These are phyloP conservation scores for Ceratocystiopsis sp. DNA, from an alignment of 2,329 filamentous ascomycete species.

Conservation along the genomic window DNA sequence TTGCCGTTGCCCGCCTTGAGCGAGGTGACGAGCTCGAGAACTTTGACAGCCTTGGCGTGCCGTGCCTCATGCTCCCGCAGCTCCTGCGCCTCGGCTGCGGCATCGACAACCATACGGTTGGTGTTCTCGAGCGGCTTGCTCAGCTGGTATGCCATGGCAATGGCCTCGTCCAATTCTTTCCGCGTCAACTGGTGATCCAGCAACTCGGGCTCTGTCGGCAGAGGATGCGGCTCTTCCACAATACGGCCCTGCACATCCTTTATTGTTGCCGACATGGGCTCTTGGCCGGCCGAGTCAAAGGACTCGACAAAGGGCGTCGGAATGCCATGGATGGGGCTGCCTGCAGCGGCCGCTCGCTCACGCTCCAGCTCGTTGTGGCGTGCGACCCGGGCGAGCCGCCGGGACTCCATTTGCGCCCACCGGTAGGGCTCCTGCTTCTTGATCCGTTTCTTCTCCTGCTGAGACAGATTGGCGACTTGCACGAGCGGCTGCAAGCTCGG, in stretches of 20 bases:
- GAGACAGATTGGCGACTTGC: conserved; percentile 47
- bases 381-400: conserved; percentile 67
- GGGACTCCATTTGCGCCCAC: conserved; percentile 63
- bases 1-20: conserved; percentile 62
- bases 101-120: conserved; percentile 22
- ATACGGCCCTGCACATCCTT: conserved; percentile 2
- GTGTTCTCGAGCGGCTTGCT: conserved; percentile 34
- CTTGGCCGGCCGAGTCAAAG: conserved; percentile 48
- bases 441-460: conserved; percentile 45
- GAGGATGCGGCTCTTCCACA: conserved; percentile 17
- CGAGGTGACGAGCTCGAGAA: conserved; percentile 61
- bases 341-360: conserved; percentile 46
- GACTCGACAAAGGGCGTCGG: conserved; percentile 71
- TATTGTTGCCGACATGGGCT: conserved; percentile 16
- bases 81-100: conserved; percentile 20
- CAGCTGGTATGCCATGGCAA: conserved; percentile 51
- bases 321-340: conserved; percentile 65
- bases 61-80: conserved; percentile 29
- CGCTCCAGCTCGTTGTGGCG: conserved; percentile 53
- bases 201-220: conserved; percentile 32
- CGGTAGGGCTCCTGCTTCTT: conserved; percentile 67
- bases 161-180: conserved; percentile 46
- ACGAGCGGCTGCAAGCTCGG: conserved; percentile 39
- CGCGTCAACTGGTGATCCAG: conserved; percentile 65
- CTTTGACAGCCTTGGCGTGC: conserved; percentile 55